Evolutionary conservation across 2,329 filamentous ascomycete genomes (phyloP), one percentile per base, ranked within the genome.

Genomic region (Emergomyces pasteurianus): DNA sequence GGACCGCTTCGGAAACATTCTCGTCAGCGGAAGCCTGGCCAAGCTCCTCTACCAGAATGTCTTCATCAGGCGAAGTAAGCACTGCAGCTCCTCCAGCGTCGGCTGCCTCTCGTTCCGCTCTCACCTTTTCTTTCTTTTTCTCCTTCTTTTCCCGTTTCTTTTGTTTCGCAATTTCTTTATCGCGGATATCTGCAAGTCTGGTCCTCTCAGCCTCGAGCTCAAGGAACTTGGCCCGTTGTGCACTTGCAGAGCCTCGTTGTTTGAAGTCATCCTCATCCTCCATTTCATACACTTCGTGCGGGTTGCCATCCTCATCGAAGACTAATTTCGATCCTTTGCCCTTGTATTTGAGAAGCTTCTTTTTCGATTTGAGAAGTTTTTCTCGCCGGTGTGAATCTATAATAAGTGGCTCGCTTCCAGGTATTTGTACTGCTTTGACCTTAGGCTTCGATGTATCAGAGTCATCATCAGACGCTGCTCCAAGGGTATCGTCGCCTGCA

Each of bases 371-470:
- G 65, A 97, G 83, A n/a, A 96, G 83, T 78, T 96, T 97, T 76
- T 96, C 92, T 66, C 91, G 87, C 28, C 94, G 90, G 74, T 97
- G 95, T 14, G 91, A 96, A 77, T 99, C 94, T 64, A 99, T 85
- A 23, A 96, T 78, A 52, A 96, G 80, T 1, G 89, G 84, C 34
- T 88, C 84, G 52, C 80, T 78, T 63, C 87, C 81, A 46, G 83
- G 76, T 56, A 96, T 80, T 3, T 72, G 69, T 7, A 74, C 71
- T 42, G 73, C 68, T 59, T 73, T 73, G 60, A 73, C 73, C 26
- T 74, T 75, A 2, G 78, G 78, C 8, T 59, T 60, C 10, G 79
- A 75, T 1, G 78, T 80, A 1, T 79, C 79, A 9, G 67, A 65
- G 10, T 70, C 66, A 4, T 77, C 79, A 3, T 78, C 78, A 18